phyloP scores from a whole-genome alignment of 2,329 filamentous ascomycete genomes.

The Pseudogymnoascus sp. region DNA sequence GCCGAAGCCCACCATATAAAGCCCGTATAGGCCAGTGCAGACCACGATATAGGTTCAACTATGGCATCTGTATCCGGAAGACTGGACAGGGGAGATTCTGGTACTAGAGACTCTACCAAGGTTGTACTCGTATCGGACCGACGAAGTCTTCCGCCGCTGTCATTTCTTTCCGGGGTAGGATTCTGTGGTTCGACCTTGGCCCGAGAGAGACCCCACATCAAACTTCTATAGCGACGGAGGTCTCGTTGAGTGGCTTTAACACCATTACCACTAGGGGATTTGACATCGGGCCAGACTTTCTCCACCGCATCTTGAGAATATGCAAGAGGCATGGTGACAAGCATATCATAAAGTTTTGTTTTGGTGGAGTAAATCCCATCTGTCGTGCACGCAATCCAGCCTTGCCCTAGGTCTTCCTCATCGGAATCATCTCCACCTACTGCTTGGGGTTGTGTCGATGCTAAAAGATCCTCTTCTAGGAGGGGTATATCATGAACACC shows the following conservation, averaged over 20 bases:
- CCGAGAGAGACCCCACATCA: conserved; percentile 54
- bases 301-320: conserved; percentile 48
- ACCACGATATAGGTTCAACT: conserved; percentile 58
- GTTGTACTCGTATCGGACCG: conserved; percentile 1
- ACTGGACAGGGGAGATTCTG: conserved; percentile 28
- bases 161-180: neutral
- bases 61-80: conserved; percentile 44
- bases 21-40: conserved; percentile 67
- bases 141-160: neutral
- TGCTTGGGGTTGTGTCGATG: conserved; percentile 26
- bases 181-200: neutral
- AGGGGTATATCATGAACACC: conserved; percentile 88
- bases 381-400: conserved; percentile 93
- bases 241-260: conserved; percentile 88
- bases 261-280: conserved; percentile 52
- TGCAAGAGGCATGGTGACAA: conserved; percentile 69
- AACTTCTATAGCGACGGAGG: conserved; percentile 65
- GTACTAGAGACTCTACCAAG: neutral
- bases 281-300: conserved; percentile 68
- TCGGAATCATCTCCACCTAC: conserved; percentile 25
- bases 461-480: conserved; percentile 54
- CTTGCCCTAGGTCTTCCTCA: conserved; percentile 42
- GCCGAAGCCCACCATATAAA: conserved; percentile 91
- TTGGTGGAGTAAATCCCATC: conserved; percentile 89
- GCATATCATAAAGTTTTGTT: conserved; percentile 76